Percentiles rank a stretch among this genome's conserved stretches.
phyloP scores from a whole-genome alignment of 129 eudicot species.

The Kitagawia praeruptora region DNA sequence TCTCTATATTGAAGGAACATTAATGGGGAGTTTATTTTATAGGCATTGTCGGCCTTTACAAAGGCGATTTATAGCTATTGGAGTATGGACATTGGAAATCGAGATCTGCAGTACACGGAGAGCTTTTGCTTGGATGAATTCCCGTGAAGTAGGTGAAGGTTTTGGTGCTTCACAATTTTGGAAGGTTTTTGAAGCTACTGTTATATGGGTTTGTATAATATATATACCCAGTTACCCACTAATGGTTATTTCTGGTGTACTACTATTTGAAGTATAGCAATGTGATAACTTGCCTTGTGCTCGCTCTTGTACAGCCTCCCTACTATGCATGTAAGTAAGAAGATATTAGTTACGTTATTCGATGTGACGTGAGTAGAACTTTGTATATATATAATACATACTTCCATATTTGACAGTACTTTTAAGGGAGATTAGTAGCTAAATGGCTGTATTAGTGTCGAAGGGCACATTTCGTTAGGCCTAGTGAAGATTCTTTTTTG shows the following conservation, averaged over 20 bases:
- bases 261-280: not conserved
- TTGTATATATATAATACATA: conserved; percentile 4
- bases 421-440: not conserved
- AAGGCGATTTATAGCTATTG: not conserved
- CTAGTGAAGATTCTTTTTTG: not conserved
- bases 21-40: conserved; percentile 9
- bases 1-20: not conserved
- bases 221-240: not conserved
- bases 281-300: conserved; percentile 5
- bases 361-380: not conserved
- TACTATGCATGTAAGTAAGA: conserved; percentile 29
- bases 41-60: conserved; percentile 20
- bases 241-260: conserved; percentile 8
- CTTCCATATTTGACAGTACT: not conserved
- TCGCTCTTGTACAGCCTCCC: conserved; percentile 27
- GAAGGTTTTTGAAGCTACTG: conserved; percentile 18
- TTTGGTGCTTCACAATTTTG: conserved; percentile 39
- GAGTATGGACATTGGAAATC: not conserved
- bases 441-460: not conserved
- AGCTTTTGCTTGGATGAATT: conserved; percentile 11
- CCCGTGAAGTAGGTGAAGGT: conserved; percentile 15
- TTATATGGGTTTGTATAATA: conserved; percentile 17
- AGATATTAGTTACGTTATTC: not conserved
- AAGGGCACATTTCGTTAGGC: not conserved
- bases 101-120: not conserved